Percentiles rank a stretch among this genome's conserved stretches.
Evolutionary conservation across 352 stramenopile species (phyloP).

Genomic region (Pelagophyceae sp.): DNA sequence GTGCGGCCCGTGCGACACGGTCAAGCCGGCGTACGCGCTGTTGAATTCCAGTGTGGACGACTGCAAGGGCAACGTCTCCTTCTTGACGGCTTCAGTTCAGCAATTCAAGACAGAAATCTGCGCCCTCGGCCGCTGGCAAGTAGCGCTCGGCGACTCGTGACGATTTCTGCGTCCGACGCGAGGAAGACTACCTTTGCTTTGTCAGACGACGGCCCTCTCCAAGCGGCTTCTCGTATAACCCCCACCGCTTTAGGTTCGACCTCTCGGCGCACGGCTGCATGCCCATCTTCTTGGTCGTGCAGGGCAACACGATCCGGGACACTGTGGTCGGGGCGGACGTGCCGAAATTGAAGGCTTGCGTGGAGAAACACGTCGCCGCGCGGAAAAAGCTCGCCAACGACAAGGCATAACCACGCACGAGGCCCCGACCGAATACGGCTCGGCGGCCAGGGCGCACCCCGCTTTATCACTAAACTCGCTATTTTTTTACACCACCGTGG

Average conservation of each 20-base stretch:
- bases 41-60: neutral
- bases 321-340: conserved; percentile 12
- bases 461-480: too few species aligned
- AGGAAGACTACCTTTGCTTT: too few species aligned
- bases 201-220: neutral
- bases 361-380: neutral
- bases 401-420: too few species aligned
- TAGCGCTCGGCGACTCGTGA: too few species aligned
- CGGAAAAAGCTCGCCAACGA: too few species aligned
- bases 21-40: conserved; percentile 11
- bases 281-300: conserved; percentile 15
- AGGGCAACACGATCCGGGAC: neutral
- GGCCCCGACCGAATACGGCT: too few species aligned
- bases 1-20: conserved; percentile 18
- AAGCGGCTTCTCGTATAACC: neutral
- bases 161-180: too few species aligned
- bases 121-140: too few species aligned
- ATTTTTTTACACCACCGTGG: too few species aligned
- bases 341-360: neutral
- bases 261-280: conserved; percentile 17
- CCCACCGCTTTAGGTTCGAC: neutral
- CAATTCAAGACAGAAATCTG: too few species aligned
- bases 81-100: too few species aligned
- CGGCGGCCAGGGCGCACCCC: too few species aligned
- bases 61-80: neutral